Base-by-base conservation (phyloP, 495 filamentous ascomycete species). In the Cercophora samala region DNA sequence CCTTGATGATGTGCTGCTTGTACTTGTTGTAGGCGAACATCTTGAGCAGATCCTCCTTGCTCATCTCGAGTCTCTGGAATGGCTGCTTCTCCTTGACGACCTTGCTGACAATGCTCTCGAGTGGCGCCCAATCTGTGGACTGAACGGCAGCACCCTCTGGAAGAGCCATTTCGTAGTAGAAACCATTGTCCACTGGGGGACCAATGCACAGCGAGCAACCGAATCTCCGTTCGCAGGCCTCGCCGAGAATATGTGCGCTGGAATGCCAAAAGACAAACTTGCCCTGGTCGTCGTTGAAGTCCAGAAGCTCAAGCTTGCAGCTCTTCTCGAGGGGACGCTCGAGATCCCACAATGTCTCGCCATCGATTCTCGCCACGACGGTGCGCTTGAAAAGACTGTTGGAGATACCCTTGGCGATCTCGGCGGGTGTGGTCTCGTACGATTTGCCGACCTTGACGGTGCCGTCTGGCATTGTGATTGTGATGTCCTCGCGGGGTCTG, bases 81-180 rank as follows among this genome's bases (percentile, higher is more conserved):
- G 88, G 88, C 76, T 98, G 95, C 78, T 96, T 97, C 78, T 98
- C 94, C 83, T 97, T 97, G 73, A 97, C 92, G 65, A 93, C 90
- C 68, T 89, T 87, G 59, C 81, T 77, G 15, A 90, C 90, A 64
- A 90, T 87, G 63, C 78, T 89, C 75, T 96, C 92, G 46, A 99
- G 79, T 0, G 91, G 86, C 65, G 89, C 84, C 86, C 91, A 92
- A 74, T 99, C 95, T 55, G 82, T 77, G 62, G 87, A 80, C 64
- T 84, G 83, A 24, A 99, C 93, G 46, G 89, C 88, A 60, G 85
- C 87, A 71, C 85, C 86, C 24, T 87, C 90, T 24, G 89, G 89
- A 22, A 97, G 85, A 18, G 88, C 89, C 93, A 98, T 97, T 74
- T 99, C 94, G 78, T 98, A 98, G 83, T 96, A 98, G 85, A 98